Base-by-base conservation (phyloP, 2,329 filamentous ascomycete genomes). In the Hypoxylon sp. region DNA sequence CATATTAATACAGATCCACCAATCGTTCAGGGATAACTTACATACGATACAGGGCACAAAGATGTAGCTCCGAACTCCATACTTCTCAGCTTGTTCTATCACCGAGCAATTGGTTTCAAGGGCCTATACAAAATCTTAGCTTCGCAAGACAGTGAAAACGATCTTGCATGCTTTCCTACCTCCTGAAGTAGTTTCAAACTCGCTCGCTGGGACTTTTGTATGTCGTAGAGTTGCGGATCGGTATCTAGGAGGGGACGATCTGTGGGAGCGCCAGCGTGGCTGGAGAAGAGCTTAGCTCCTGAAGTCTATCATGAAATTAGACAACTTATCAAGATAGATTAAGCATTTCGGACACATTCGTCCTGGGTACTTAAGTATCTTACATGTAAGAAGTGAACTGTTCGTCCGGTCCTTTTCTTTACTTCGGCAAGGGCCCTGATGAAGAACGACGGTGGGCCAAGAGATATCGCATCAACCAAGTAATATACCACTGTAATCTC, bases 21-120 rank as follows among this genome's bases (percentile, higher is more conserved):
- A 5, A 30, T 30, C 6, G 5, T 30, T 2, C 28, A 23, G 21
- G 4, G 3, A 41, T 17, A 41, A 67, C 77, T 71, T 71, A 80
- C 79, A 86, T 13, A 87, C 85, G 28, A 87, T 82, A 69, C 85
- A 87, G 0, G 85, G 85, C 0, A 76, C 76, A 72, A 87, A 87
- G n/a, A 87, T 81, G 68, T 87, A 87, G 62, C 79, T 82, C 30
- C 76, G 77, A 2, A 87, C 82, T 0, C 82, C 83, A 13, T 79
- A 64, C 10, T 70, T 70, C 23, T 83, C 80, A 5, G 79, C 79
- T 5, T 77, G 74, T 17, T 85, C 83, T 36, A 85, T 82, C 7
- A 86, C 76, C 0, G 63, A 73, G 38, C 76, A 79, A 63, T 86
- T 86, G 6, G 80, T 78, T 0, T 75, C 66, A 2, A 83, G 65